Conservation (phyloP, 768 basidiomycete species). For the Phylloporus arenicola region DNA sequence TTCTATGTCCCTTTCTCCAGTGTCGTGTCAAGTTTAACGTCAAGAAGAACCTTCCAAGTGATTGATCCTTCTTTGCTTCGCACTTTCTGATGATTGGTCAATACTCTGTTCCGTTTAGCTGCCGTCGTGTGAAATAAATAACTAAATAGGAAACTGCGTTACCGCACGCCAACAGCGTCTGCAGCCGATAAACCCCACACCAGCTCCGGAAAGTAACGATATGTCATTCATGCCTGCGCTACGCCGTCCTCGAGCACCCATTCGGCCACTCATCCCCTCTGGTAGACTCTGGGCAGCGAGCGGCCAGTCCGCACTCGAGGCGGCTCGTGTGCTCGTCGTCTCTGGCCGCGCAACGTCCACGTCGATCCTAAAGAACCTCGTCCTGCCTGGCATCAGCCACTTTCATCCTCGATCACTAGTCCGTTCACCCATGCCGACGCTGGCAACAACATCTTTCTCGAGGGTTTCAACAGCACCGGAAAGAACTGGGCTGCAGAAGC, state of each 20-base stretch:
- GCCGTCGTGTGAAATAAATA: too few relatives aligned
- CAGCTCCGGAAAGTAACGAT: too few relatives aligned
- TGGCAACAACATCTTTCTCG: conserved; percentile 95
- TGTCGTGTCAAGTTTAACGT: too few relatives aligned
- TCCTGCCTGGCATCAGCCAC: conserved; percentile 92
- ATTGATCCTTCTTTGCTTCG: too few relatives aligned
- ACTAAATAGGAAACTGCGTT: too few relatives aligned
- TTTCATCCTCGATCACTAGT: conserved; percentile 73
- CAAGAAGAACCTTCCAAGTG: too few relatives aligned
- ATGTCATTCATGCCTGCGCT: too few relatives aligned
- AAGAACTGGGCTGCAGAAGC: conserved; percentile 76
- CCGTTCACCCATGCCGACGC: conserved; percentile 70
- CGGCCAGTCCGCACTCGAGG: conserved; percentile 86
- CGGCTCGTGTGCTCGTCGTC: conserved; percentile 74
- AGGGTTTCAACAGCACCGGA: conserved; percentile 69
- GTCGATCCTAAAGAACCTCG: conserved; percentile 91
- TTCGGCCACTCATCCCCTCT: neutral
- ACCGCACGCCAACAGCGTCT: too few relatives aligned
- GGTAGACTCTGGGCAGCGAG: conserved; percentile 86
- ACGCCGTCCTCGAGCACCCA: conserved; percentile 11
- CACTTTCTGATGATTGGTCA: too few relatives aligned
- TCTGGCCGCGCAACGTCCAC: conserved; percentile 80
- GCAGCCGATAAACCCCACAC: too few relatives aligned
- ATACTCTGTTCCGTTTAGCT: too few relatives aligned
- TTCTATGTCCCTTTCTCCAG: too few relatives aligned